A percentile compares a stretch with the other conserved stretches of the same genome.
phyloP scores from a whole-genome alignment of 1,284 basidiomycete species.

The Leccinum subspadiceum region DNA sequence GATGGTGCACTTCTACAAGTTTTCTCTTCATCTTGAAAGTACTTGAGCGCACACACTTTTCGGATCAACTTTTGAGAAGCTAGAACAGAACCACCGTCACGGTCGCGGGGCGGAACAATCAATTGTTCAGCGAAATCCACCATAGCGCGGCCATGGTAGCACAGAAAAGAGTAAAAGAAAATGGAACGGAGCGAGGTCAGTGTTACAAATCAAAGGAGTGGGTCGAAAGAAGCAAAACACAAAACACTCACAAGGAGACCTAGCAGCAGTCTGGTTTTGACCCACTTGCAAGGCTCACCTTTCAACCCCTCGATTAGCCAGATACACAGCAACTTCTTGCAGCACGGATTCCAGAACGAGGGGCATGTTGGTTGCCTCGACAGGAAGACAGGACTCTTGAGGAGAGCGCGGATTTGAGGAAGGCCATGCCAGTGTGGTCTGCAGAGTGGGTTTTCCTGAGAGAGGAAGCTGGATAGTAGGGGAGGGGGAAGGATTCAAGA shows the following conservation, averaged over 20 bases:
- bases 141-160: background rate
- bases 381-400: background rate
- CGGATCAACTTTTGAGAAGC: background rate
- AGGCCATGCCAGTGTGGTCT: background rate
- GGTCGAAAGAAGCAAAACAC: background rate
- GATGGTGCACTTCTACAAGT: background rate
- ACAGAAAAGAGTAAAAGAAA: background rate
- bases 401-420: background rate
- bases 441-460: background rate
- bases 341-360: background rate
- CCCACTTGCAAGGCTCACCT: background rate
- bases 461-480: fast-evolving
- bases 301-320: background rate
- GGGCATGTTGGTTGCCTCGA: background rate
- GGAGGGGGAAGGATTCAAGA: background rate
- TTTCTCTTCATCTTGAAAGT: background rate
- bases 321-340: background rate
- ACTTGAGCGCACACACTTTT: background rate
- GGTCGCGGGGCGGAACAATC: background rate
- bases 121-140: background rate
- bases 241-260: background rate
- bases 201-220: background rate
- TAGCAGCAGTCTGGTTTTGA: background rate
- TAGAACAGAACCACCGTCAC: background rate
- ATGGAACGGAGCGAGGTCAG: background rate